phyloP scores from a whole-genome alignment of 441 rosid genomes.

The Euphorbia schlechtendalii region DNA sequence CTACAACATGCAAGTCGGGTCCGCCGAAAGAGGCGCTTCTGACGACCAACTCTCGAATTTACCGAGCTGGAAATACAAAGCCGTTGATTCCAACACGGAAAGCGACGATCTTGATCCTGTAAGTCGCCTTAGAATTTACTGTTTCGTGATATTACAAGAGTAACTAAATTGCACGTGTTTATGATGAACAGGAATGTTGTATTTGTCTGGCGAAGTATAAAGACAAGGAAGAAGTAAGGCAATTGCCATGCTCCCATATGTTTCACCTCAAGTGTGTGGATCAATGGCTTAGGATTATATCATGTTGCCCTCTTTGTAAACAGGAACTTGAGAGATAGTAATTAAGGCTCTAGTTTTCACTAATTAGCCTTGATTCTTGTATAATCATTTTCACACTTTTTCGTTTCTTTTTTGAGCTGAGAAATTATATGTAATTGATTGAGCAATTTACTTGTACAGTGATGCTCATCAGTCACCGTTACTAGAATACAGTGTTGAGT shows the following conservation, averaged over 20 bases:
- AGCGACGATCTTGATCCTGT: constrained; percentile 22
- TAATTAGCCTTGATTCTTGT: not conserved
- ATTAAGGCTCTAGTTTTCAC: not conserved
- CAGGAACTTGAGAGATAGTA: constrained; percentile 63
- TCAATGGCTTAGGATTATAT: constrained; percentile 90
- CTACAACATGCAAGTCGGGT: constrained; percentile 84
- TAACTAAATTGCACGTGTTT: too few species aligned
- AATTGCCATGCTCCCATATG: constrained; percentile 79
- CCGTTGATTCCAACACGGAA: constrained; percentile 27
- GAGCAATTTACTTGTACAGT: constrained; percentile 38
- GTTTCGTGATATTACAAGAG: too few species aligned
- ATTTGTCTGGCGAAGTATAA: constrained; percentile 77
- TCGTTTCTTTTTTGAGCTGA: not conserved
- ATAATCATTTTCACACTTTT: not conserved
- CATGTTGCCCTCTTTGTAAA: constrained; percentile 95
- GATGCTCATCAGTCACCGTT: constrained; percentile 51
- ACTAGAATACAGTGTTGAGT: not conserved
- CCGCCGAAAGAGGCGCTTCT: constrained; percentile 70
- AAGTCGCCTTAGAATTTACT: too few species aligned
- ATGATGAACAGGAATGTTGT: constrained; percentile 65
- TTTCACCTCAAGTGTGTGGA: constrained; percentile 90
- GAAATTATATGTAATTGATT: constrained; percentile 30
- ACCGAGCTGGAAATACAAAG: constrained; percentile 73
- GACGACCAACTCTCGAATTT: constrained; percentile 78
- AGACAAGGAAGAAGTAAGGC: constrained; percentile 82